Base-by-base conservation (phyloP, 2,329 filamentous ascomycete species). In the Pseudocercospora fijiensis region DNA sequence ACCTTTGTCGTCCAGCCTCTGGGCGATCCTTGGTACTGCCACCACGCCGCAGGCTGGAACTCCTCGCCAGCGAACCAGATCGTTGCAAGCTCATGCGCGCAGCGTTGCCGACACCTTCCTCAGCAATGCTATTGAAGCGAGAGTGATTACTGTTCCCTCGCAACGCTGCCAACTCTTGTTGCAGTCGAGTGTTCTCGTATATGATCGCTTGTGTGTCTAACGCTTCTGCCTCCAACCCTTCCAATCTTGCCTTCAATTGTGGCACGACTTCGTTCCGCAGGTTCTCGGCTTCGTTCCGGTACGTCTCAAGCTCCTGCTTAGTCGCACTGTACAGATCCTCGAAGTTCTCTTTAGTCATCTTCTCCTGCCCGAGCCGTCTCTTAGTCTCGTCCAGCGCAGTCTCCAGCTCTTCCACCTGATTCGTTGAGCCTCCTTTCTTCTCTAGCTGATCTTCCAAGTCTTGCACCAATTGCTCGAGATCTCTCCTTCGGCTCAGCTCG, bases 201-300 rank as follows among this genome's bases (percentile, higher is more conserved):
- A 87, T 86, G 60, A 92, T 83, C 69, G 86, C 89, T 67, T 91
- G 87, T 49, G 88, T 85, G 62, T 92, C 88, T 4, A 88, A 81
- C 16, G 89, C 88, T 75, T 94, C 88, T 0, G 84, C 79, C 76
- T 96, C 91, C 8, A 96, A 83, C 0, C 90, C 90, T 72, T 94
- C 90, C 1, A 96, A 84, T 45, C 88, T 87, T 53, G 90, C 86
- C 67, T 86, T 86, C 58, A 97, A 81, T 72, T 92, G 86, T 18
- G 93, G 92, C 1, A 96, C 87, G 45, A 96, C 83, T 76, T 96
- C 91, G 67, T 98, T 93, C 27, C 91, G 88, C 16, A 98, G 85
- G 71, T 96, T 94, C 77, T 99, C 95, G 58, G 92, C 87, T 78
- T 99, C 93, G 70, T 95, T 93, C 65, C 90, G 86, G 59, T 92